Conservation (phyloP, 495 filamentous ascomycete species). For the Amphirosellinia nigrospora region DNA sequence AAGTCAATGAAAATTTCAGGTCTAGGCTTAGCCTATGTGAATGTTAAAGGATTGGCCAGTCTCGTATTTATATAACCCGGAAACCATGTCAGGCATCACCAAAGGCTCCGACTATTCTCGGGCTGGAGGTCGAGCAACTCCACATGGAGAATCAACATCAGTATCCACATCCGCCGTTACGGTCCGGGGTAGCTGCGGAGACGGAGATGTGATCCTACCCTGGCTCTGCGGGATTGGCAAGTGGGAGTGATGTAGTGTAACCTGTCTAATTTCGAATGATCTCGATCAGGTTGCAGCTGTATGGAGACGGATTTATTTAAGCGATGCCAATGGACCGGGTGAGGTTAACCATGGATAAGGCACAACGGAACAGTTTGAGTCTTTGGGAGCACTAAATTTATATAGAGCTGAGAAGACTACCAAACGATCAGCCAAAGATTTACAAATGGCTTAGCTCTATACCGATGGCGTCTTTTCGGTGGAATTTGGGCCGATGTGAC, state of each 20-base stretch:
- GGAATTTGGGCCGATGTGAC: background rate
- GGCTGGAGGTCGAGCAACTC: slow-evolving; percentile 12
- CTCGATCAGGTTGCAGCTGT: slow-evolving; percentile 5
- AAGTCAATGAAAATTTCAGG: no score
- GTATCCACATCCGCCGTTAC: slow-evolving; percentile 10
- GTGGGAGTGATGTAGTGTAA: background rate
- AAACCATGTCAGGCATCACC: background rate
- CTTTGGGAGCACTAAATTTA: background rate
- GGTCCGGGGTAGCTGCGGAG: slow-evolving; percentile 10
- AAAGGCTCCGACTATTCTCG: slow-evolving; percentile 4
- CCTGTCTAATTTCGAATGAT: slow-evolving; percentile 7
- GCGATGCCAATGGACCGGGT: background rate
- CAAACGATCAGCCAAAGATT: background rate
- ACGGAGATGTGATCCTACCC: background rate
- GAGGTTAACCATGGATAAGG: background rate
- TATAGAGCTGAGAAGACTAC: background rate
- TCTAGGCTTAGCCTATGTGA: no score
- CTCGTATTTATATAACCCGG: background rate
- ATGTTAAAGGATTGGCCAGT: background rate
- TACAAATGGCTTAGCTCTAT: background rate
- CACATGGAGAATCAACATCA: background rate
- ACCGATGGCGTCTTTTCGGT: background rate
- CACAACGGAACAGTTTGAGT: background rate
- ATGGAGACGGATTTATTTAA: background rate
- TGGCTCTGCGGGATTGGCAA: slow-evolving; percentile 6